Evolutionary conservation across 345 rosid species (phyloP).

Genomic region (Citrus medica): DNA sequence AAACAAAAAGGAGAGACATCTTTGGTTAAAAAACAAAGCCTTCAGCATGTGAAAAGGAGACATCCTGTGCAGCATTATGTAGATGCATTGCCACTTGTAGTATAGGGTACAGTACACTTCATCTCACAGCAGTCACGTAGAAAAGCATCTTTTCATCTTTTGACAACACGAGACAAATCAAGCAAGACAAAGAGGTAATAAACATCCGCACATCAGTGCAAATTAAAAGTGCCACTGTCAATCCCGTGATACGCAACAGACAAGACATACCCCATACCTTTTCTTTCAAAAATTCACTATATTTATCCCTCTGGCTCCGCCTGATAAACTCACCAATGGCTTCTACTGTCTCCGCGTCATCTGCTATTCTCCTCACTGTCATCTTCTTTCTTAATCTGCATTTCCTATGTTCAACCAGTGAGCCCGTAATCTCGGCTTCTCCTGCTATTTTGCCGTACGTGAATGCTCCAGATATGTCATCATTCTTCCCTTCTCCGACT

Average conservation of each 20-base stretch:
- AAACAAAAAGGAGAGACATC: not conserved
- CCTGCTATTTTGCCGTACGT: slow-evolving; percentile 52
- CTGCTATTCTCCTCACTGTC: slow-evolving; percentile 19
- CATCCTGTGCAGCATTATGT: not conserved
- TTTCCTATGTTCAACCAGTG: slow-evolving; percentile 24
- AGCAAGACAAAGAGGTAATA: slow-evolving; percentile 11
- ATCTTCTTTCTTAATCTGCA: slow-evolving; percentile 9
- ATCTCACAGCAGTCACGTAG: not conserved
- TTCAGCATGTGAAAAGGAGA: slow-evolving; percentile 22
- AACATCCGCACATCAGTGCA: not conserved
- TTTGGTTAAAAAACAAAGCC: slow-evolving; percentile 7
- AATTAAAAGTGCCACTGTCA: slow-evolving; percentile 13
- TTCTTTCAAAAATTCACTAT: slow-evolving; percentile 7
- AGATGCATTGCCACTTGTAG: not conserved
- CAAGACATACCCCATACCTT: not conserved
- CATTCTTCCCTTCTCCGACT: slow-evolving; percentile 60
- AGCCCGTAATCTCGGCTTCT: slow-evolving; percentile 49
- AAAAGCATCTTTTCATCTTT: slow-evolving; percentile 7
- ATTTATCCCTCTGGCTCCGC: not conserved
- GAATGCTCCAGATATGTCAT: slow-evolving; percentile 55
- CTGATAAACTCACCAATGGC: slow-evolving; percentile 32
- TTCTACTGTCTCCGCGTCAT: slow-evolving; percentile 21
- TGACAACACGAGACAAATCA: slow-evolving; percentile 11
- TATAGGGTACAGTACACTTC: not conserved
- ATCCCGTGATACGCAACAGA: slow-evolving; percentile 34